These are phyloP conservation scores for Plectranthus barbatus DNA, from an alignment of 257 asterid genomes.

Conservation along the genomic window DNA sequence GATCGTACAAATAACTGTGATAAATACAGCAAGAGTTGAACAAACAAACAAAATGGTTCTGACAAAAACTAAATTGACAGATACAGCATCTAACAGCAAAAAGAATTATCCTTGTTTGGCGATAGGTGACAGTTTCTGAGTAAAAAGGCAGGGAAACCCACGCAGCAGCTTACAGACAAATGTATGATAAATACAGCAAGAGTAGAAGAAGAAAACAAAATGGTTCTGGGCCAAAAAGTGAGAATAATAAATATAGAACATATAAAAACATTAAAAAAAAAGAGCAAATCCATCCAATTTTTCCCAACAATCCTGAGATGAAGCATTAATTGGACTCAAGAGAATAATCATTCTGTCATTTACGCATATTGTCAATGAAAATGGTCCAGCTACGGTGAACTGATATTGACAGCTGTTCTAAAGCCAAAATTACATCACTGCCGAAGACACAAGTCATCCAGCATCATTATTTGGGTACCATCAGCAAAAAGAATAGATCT, in stretches of 20 bases:
- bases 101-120: not conserved
- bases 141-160: not conserved
- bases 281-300: conserved; percentile 31
- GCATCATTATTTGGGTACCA: conserved; percentile 5
- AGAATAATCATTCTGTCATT: not conserved
- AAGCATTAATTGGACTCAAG: conserved; percentile 14
- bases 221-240: conserved; percentile 49
- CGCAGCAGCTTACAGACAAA: conserved; percentile 3
- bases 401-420: not conserved
- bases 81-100: conserved; percentile 2
- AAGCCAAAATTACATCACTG: not conserved
- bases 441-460: conserved; percentile 4
- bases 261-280: conserved; percentile 60
- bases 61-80: conserved; percentile 27
- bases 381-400: conserved; percentile 7
- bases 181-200: conserved; percentile 13
- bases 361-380: not conserved
- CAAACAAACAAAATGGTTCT: conserved; percentile 35
- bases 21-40: conserved; percentile 28
- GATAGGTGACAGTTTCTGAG: not conserved
- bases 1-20: not conserved
- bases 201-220: conserved; percentile 46
- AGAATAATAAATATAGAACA: conserved; percentile 43
- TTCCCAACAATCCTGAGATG: conserved; percentile 40
- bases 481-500: not conserved